Evolutionary conservation across 1,284 basidiomycete species (phyloP).

Genomic region (Coniophora puteana): DNA sequence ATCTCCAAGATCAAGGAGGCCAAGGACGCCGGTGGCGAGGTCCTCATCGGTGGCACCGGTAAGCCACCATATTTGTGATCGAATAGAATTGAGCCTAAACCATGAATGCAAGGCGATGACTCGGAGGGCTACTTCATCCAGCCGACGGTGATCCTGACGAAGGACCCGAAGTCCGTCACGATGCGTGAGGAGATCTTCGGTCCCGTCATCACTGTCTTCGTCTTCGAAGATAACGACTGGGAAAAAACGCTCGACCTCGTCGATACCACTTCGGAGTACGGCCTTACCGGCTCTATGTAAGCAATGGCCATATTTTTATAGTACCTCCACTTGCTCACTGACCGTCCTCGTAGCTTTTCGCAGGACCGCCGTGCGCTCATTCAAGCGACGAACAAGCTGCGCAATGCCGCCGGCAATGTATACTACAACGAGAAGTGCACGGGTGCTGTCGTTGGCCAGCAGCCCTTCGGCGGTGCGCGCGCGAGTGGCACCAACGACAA

Average conservation of each 20-base stretch:
- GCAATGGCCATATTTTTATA: conserved; percentile 20
- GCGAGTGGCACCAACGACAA: conserved; percentile 98
- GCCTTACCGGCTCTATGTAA: conserved; percentile 86
- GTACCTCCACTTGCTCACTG: conserved; percentile 6
- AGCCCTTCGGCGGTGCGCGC: conserved; percentile 94
- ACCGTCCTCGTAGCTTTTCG: conserved; percentile 60
- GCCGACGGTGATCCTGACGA: conserved; percentile 93
- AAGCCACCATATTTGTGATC: conserved; percentile 15
- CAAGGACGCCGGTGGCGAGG: conserved; percentile 83
- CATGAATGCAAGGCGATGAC: conserved; percentile 61
- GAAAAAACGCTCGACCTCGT: conserved; percentile 87
- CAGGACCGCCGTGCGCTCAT: conserved; percentile 76
- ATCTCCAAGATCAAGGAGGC: conserved; percentile 84
- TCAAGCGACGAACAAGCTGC: conserved; percentile 72
- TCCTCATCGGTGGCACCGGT: conserved; percentile 85
- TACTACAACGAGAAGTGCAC: conserved; percentile 98
- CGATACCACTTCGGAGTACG: conserved; percentile 87
- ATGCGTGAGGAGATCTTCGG: conserved; percentile 98
- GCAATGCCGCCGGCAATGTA: conserved; percentile 86
- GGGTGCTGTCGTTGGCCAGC: conserved; percentile 93
- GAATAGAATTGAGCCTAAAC: not conserved
- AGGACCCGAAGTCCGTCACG: conserved; percentile 88
- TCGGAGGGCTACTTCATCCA: conserved; percentile 93
- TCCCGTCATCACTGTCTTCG: conserved; percentile 90
- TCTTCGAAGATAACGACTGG: conserved; percentile 82